Evolutionary conservation across 2,329 filamentous ascomycete genomes (phyloP), one percentile per base, ranked within the genome.

Genomic region (Nemania diffusa): DNA sequence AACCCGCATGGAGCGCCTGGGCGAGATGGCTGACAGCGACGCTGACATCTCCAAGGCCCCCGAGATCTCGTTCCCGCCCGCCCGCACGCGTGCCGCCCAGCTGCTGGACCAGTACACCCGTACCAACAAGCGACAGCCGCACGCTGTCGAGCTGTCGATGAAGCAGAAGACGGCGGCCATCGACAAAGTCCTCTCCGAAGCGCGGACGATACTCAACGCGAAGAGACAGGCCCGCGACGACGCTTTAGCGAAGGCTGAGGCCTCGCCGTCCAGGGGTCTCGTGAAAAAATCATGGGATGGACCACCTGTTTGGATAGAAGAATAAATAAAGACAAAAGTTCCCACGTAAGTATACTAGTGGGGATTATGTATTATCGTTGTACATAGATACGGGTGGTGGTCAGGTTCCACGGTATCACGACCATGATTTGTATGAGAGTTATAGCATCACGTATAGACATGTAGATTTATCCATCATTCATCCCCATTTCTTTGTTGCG

Each of bases 1-100:
- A 78, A 65, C 69, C 7, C 26, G 29, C 17, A 69, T 70, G 6
- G 66, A 69, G 27, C 58, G 60, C 11, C 62, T 64, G n/a, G 64
- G 56, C 13, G 34, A 57, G 8, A 22, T 27, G 11, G 65, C 84
- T n/a, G 72, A 74, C 53, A 71, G 78, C 50, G 76, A 81, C 61
- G 77, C 82, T 15, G 73, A 78, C 57, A 20, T 34, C 5, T 61
- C 69, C 2, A 27, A 34, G 34, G 26, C 61, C 20, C 64, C 29
- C 8, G 5, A 52, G 51, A 62, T 71, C 50, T 15, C n/a, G 29
- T 71, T 71, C 63, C 70, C 70, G 27, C 68, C 65, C 8, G 1
- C 5, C 2, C 66, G 63, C 50, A 29, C 60, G 5, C 71, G 72
- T 32, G 73, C 73, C 11, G 52, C 48, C 2, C 27, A 71, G 53